phyloP scores from a whole-genome alignment of 2,329 filamentous ascomycete genomes.

The Fusarium sp. region DNA sequence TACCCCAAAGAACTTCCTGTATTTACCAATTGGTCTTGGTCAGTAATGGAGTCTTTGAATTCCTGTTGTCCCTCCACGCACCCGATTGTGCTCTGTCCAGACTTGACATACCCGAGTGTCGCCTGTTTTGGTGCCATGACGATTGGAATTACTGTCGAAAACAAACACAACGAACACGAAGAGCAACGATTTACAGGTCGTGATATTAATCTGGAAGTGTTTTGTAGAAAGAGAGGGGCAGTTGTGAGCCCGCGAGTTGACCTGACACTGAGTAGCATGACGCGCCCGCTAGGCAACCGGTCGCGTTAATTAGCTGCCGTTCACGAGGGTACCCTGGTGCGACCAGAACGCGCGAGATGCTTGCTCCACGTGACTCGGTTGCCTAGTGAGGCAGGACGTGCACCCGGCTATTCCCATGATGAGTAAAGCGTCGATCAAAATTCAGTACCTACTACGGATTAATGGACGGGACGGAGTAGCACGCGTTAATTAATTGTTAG shows the following conservation, averaged over 20 bases:
- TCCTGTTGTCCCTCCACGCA: conserved; percentile 51
- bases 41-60: conserved; percentile 4
- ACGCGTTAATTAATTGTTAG: background rate
- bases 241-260: conserved; percentile 31
- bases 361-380: conserved; percentile 38
- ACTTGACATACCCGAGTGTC: conserved; percentile 87
- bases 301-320: conserved; percentile 50
- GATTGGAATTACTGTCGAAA: conserved; percentile 15
- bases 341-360: conserved; percentile 35
- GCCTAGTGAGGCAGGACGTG: background rate
- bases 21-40: background rate
- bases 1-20: conserved; percentile 85
- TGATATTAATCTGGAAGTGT: conserved; percentile 10
- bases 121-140: conserved; percentile 73
- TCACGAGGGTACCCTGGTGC: conserved; percentile 33
- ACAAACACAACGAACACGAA: conserved; percentile 5
- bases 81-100: conserved; percentile 78
- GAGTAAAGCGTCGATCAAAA: conserved; percentile 1
- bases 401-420: background rate
- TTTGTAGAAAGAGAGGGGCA: conserved; percentile 27
- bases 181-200: conserved; percentile 3
- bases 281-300: conserved; percentile 50
- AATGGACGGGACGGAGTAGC: no score
- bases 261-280: conserved; percentile 44
- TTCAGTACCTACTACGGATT: no score